Evolutionary conservation across 164 flowering plant genomes (phyloP).

Genomic region (Chimonanthus praecox): DNA sequence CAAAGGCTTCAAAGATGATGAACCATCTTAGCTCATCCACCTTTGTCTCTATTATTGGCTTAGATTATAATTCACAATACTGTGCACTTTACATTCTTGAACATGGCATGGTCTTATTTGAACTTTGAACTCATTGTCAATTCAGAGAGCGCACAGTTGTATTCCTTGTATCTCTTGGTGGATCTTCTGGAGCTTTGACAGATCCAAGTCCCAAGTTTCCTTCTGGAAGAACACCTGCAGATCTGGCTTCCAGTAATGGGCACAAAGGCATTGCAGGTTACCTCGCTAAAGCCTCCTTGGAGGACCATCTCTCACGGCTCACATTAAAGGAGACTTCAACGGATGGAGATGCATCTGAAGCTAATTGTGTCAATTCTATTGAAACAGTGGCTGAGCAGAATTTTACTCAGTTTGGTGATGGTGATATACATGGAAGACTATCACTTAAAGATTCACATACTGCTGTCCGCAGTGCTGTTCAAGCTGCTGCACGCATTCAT

Average conservation of each 20-base stretch:
- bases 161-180: slow-evolving; percentile 64
- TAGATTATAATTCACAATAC: too few relatives aligned
- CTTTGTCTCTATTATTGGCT: too few relatives aligned
- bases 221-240: slow-evolving; percentile 75
- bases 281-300: slow-evolving; percentile 75
- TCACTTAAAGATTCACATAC: slow-evolving; percentile 79
- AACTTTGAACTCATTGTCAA: not conserved
- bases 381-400: slow-evolving; percentile 45
- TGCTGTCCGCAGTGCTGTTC: slow-evolving; percentile 88
- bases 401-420: slow-evolving; percentile 35
- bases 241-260: slow-evolving; percentile 75
- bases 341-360: slow-evolving; percentile 29
- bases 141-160: slow-evolving; percentile 79
- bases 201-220: slow-evolving; percentile 79
- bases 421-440: slow-evolving; percentile 35
- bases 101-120: slow-evolving; percentile 7
- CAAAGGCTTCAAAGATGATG: too few relatives aligned
- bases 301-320: slow-evolving; percentile 53
- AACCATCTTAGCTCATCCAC: too few relatives aligned
- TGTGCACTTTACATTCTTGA: not conserved
- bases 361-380: slow-evolving; percentile 38
- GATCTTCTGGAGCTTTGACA: slow-evolving; percentile 77
- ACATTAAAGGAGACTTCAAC: slow-evolving; percentile 37
- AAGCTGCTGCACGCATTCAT: slow-evolving; percentile 93
- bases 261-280: slow-evolving; percentile 95